Base-by-base conservation (phyloP, 148 eudicot species). In the Rhododendron ovatum region DNA sequence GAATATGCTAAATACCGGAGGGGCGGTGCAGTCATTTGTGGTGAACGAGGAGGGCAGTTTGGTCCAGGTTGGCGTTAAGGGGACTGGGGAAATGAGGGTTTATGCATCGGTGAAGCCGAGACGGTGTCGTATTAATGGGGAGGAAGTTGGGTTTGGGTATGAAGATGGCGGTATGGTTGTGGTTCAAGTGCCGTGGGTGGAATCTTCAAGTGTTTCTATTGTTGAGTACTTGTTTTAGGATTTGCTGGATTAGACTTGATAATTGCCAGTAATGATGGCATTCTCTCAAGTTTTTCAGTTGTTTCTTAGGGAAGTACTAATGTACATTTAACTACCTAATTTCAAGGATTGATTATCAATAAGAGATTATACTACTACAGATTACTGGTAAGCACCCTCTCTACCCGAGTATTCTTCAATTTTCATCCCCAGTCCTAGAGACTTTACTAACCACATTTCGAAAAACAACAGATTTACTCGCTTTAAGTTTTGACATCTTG, bases 1-100 rank as follows among this genome's bases (percentile, higher is more conserved):
- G 61, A 93, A 93, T 79, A 93, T 93, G 94, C 90, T 93, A 73
- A 93, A 93, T 84, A 84, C 94, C 9, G 96, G 96, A 10, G 96
- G 94, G 5, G 94, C 94, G 13, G 87, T 93, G 6, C 90, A 91
- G 85, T 89, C 92, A 0, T 9, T 95, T 22, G 91, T 79, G 53
- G 85, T 87, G 53, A 85, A 88, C 45, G 93, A 89, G 57, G 91
- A 81, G 45, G 87, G 71, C 1, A 80, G 78, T 59, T 73, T 80
- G 82, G 93, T 94, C 50, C 83, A 61, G 59, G 85, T 94, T 51
- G 95, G 92, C 53, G 89, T 94, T 47, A 96, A 92, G 78, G 98
- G 98, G 3, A 51, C 65, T 1, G 98, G 96, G 7, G 93, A 93
- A 45, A 90, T 95, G 89, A 89, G 90, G 89, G 91, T 83, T 15